Evolutionary conservation across 2,329 filamentous ascomycete species (phyloP).

Genomic region (Fusarium paranaense): DNA sequence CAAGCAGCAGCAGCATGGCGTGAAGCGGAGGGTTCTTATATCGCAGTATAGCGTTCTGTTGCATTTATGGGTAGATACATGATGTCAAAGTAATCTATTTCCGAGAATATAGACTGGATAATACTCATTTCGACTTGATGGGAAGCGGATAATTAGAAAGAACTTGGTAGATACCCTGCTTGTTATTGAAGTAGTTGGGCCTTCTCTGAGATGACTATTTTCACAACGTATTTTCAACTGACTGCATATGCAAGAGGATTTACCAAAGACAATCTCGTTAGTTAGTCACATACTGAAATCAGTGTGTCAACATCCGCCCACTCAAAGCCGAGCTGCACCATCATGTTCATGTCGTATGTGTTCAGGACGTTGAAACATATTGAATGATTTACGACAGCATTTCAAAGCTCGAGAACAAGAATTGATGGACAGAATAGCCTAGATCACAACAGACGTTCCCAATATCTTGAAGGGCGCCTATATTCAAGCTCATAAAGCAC

Average conservation of each 20-base stretch:
- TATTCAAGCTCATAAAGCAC: neutral
- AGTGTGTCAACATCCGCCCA: neutral
- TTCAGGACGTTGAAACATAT: neutral
- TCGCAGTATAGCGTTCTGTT: slow-evolving; percentile 29
- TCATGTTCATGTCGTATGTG: neutral
- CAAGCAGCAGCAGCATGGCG: slow-evolving; percentile 16
- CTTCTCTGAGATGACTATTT: neutral
- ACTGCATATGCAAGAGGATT: neutral
- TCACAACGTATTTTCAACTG: rapidly evolving
- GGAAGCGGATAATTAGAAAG: neutral
- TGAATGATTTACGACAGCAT: neutral
- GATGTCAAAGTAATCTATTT: neutral
- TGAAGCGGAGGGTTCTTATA: slow-evolving; percentile 20
- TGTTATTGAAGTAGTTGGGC: neutral
- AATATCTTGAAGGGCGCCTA: neutral
- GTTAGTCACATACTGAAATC: neutral
- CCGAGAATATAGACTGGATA: neutral
- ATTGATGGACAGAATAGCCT: no score
- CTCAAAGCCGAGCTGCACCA: neutral
- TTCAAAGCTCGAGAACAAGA: no score
- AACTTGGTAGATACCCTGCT: neutral
- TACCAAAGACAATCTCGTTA: no score
- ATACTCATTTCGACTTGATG: neutral
- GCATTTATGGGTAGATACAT: slow-evolving; percentile 22
- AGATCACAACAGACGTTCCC: rapidly evolving